Base-by-base conservation (phyloP, 1,284 basidiomycete species). In the Trichosporon sp. region DNA sequence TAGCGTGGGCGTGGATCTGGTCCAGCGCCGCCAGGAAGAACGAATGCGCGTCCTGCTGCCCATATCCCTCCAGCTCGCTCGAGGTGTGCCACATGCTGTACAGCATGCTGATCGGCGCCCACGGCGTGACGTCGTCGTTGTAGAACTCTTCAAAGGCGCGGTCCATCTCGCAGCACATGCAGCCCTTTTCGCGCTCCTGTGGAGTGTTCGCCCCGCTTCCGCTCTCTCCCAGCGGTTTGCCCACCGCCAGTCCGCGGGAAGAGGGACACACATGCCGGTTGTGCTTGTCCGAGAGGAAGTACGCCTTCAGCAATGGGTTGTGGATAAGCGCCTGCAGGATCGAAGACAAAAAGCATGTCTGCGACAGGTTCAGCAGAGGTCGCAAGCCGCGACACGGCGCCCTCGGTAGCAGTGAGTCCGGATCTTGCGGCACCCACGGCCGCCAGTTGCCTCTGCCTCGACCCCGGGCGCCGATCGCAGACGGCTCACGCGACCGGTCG, bases 81-180 rank as follows among this genome's bases (percentile, higher is more conserved):
- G 89, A 89, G 27, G 88, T 87, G 69, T 89, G 87, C 94, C 95
- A 98, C 59, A 91, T 90, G 36, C 89, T 88, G 44, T 88, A 85
- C 11, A 97, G 85, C 78, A 98, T 90, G 2, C 88, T 87, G 1
- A 89, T 87, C 0, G 95, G 95, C 0, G 90, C 93, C 71, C 87
- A 90, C 0, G 93, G 88, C 1, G 83, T 77, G n/a, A 82, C 79
- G 66, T 88, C 86, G 7, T 86, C 84, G 0, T 87, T 87, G 72
- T 90, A 89, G 31, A 92, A 85, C 90, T 96, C 93, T 25, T 87
- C 82, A 77, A 95, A 95, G 5, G 97, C 84, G 68, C 86, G 87
- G 78, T 98, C 95, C 88, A 99, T 89, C 79, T 97, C 95, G 78
- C 95, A 99, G 63, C 89, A 93, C 59, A 90, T 89, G 78, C 95